A percentile compares a stretch with the other conserved stretches of the same genome.
phyloP scores from a whole-genome alignment of 2,329 filamentous ascomycete species.

The Colletotrichum sp. region DNA sequence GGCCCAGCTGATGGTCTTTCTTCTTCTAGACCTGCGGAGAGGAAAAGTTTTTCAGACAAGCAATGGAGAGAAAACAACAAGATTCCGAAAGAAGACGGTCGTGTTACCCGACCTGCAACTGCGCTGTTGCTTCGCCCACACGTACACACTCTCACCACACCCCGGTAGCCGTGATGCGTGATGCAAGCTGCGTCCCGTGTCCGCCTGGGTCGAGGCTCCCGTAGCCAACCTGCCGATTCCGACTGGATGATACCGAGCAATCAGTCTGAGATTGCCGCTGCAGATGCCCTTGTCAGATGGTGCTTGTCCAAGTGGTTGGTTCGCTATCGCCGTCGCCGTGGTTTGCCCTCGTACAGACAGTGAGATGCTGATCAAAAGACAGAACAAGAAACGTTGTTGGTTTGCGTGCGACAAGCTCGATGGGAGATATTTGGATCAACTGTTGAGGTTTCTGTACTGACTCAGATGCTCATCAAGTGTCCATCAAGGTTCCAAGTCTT shows the following conservation, averaged over 20 bases:
- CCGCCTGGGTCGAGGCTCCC: not conserved
- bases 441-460: slow-evolving; percentile 5
- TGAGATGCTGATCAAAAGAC: not conserved
- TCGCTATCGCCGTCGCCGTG: not conserved
- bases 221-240: not conserved
- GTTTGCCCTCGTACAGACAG: not conserved
- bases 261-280: not conserved
- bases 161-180: not conserved
- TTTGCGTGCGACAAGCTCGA: slow-evolving; percentile 4
- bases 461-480: not conserved
- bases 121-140: not conserved
- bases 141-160: not conserved
- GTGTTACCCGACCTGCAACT: slow-evolving; percentile 5
- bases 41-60: not conserved
- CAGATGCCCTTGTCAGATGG: not conserved
- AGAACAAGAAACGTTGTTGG: not conserved
- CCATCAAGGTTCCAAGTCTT: slow-evolving; percentile 15
- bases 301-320: not conserved
- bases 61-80: not conserved
- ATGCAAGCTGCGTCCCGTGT: not conserved
- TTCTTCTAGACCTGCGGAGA: not conserved
- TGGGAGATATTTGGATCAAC: slow-evolving; percentile 6
- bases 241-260: not conserved
- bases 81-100: not conserved
- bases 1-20: not conserved